Conservation (phyloP, 2,329 filamentous ascomycete species). For the Simplicillium sp. region DNA sequence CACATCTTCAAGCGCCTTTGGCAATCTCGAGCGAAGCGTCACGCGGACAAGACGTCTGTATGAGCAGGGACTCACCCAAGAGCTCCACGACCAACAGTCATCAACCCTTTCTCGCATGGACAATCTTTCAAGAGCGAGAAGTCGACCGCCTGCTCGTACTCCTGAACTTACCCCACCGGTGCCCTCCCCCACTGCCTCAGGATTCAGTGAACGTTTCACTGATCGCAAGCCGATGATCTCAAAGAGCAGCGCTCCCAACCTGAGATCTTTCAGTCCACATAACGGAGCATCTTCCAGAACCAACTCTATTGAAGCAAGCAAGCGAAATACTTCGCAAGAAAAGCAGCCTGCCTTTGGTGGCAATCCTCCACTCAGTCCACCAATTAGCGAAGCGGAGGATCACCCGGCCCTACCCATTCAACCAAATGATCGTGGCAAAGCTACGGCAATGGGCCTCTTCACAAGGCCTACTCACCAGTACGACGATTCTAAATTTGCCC, state of each 20-base stretch:
- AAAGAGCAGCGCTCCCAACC: slow-evolving; percentile 59
- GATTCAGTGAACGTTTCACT: slow-evolving; percentile 35
- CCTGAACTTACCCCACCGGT: slow-evolving; percentile 35
- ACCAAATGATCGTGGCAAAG: slow-evolving; percentile 70
- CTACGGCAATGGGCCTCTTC: slow-evolving; percentile 55
- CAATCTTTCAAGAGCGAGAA: slow-evolving; percentile 59
- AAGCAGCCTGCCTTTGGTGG: slow-evolving; percentile 20
- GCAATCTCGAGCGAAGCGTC: slow-evolving; percentile 50
- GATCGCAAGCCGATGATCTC: slow-evolving; percentile 35
- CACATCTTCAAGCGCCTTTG: slow-evolving; percentile 23
- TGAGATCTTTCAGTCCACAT: slow-evolving; percentile 48
- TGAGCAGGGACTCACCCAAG: slow-evolving; percentile 70
- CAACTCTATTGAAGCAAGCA: slow-evolving; percentile 25
- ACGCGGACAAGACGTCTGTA: slow-evolving; percentile 70
- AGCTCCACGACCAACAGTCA: slow-evolving; percentile 70
- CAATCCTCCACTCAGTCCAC: slow-evolving; percentile 34
- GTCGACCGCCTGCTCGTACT: slow-evolving; percentile 36
- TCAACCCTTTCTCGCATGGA: slow-evolving; percentile 73
- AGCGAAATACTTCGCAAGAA: slow-evolving; percentile 24
- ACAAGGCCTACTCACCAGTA: slow-evolving; percentile 68
- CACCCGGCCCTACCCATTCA: slow-evolving; percentile 54
- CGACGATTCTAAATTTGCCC: slow-evolving; percentile 76
- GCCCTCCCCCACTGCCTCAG: slow-evolving; percentile 34
- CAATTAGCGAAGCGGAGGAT: slow-evolving; percentile 66
- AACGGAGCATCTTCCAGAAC: slow-evolving; percentile 27